A percentile compares a stretch with the other conserved stretches of the same genome.
Conservation (phyloP, 805 yeast genomes). For the Naumovozyma baii region DNA sequence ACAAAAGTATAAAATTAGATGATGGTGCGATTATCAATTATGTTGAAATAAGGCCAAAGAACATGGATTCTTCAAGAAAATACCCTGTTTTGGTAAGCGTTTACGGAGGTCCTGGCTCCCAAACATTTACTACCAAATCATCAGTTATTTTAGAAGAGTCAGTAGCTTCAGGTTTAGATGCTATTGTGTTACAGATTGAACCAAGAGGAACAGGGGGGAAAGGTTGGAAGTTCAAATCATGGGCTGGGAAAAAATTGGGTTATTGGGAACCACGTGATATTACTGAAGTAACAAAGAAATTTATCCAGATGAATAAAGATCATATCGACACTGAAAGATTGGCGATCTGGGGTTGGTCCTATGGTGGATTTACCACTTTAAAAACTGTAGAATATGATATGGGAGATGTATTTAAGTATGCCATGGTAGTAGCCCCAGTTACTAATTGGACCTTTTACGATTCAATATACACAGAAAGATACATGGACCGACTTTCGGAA, state of each 20-base stretch:
- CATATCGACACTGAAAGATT: constrained; percentile 45
- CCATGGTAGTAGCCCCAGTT: constrained; percentile 80
- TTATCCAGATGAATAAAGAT: constrained; percentile 33
- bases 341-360: constrained; percentile 85
- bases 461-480: constrained; percentile 72
- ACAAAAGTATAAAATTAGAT: constrained; percentile 33
- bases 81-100: constrained; percentile 60
- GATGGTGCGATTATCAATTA: constrained; percentile 39
- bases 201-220: constrained; percentile 79
- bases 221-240: constrained; percentile 57
- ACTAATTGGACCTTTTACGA: constrained; percentile 71
- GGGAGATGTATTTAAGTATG: constrained; percentile 57
- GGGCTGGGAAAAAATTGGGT: constrained; percentile 51
- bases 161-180: constrained; percentile 46
- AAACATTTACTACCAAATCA: constrained; percentile 41
- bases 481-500: constrained; percentile 47
- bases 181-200: constrained; percentile 57
- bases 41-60: constrained; percentile 53
- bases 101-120: constrained; percentile 80
- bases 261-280: constrained; percentile 72
- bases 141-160: constrained; percentile 49
- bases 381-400: constrained; percentile 63
- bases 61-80: constrained; percentile 37
- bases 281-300: constrained; percentile 39
- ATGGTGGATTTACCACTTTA: constrained; percentile 70